phyloP scores from a whole-genome alignment of 2,329 filamentous ascomycete species.

The Lizonia empirigonia region DNA sequence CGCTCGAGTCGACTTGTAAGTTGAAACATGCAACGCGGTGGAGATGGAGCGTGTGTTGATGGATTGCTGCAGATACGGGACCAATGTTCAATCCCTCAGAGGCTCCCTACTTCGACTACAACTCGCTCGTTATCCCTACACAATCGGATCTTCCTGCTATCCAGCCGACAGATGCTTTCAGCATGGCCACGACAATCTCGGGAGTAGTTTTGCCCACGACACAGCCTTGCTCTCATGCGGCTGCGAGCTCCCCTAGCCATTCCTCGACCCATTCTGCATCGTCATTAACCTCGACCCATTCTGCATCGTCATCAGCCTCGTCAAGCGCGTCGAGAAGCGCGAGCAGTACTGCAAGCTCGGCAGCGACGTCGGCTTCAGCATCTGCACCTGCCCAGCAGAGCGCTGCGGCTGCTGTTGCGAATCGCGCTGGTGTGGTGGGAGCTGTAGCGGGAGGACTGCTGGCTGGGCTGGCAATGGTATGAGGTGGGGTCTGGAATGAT shows the following conservation, averaged over 20 bases:
- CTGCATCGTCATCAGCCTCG: constrained; percentile 4
- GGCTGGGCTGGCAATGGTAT: constrained; percentile 28
- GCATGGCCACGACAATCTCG: constrained; percentile 13
- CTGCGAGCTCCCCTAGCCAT: background rate
- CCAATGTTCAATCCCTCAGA: constrained; percentile 28
- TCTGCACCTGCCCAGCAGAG: constrained; percentile 21
- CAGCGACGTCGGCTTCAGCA: constrained; percentile 15
- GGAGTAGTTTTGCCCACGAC: constrained; percentile 5
- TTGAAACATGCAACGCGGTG: too few species aligned
- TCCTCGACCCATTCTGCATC: constrained; percentile 4
- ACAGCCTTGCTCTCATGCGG: constrained; percentile 1
- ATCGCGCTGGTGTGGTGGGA: constrained; percentile 24
- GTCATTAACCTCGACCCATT: constrained; percentile 7
- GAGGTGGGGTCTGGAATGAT: constrained; percentile 1
- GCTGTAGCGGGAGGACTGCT: constrained; percentile 28
- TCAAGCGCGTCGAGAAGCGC: constrained; percentile 10
- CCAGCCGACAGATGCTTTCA: constrained; percentile 9
- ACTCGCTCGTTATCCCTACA: constrained; percentile 24
- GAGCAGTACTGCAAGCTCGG: constrained; percentile 7
- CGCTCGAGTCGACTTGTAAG: constrained; percentile 17
- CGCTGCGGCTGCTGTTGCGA: constrained; percentile 26
- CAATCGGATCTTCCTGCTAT: constrained; percentile 15
- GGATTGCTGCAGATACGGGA: constrained; percentile 21
- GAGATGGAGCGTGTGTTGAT: too few species aligned
- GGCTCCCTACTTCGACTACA: constrained; percentile 27